Base-by-base conservation (phyloP, 2,329 filamentous ascomycete species). In the Arthrobotrys iridis region DNA sequence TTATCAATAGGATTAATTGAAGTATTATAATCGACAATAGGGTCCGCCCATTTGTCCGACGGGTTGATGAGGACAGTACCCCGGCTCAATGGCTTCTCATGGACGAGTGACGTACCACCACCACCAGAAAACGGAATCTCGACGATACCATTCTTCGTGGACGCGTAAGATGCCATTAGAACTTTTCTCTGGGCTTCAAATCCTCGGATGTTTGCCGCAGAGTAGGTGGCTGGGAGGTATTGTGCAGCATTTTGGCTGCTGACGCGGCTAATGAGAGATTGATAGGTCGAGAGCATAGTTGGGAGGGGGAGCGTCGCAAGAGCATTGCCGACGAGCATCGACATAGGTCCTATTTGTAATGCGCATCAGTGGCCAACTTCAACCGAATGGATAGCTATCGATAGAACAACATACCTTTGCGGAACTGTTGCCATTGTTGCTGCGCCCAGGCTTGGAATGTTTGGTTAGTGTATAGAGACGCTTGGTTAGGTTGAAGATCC, bases 61-160 rank as follows among this genome's bases (percentile, higher is more conserved):
- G 80, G 78, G 77, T 82, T 80, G 46, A 84, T 82, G 37, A 80
- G 81, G 55, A 84, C 80, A 18, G 80, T 82, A 22, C 83, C 83
- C 10, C 83, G 80, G 40, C 81, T 82, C 41, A 84, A 80, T 2
- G 83, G 83, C 74, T 83, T 82, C 62, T 82, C 79, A 35, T 82
- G 78, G 65, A 82, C 81, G 15, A 83, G 55, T 7, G 70, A 74
- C 6, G 70, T 74, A 20, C 60, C 70, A 13, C 70, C 70, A 18
- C 60, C 55, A 5, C 70, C 79, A 2, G 81, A 68, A 28, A 79
- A 77, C 11, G 78, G 77, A 59, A 77, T 78, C 40, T 80, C 77
- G 55, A 81, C 79, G 15, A 76, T 77, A 1, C 62, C 77, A 1
- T 76, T 78, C 35, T 82, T 73, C 52, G 74, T 41, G 41, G 80